These are phyloP conservation scores for Kazachstania taianensis DNA, from an alignment of 805 yeast species.

Conservation along the genomic window DNA sequence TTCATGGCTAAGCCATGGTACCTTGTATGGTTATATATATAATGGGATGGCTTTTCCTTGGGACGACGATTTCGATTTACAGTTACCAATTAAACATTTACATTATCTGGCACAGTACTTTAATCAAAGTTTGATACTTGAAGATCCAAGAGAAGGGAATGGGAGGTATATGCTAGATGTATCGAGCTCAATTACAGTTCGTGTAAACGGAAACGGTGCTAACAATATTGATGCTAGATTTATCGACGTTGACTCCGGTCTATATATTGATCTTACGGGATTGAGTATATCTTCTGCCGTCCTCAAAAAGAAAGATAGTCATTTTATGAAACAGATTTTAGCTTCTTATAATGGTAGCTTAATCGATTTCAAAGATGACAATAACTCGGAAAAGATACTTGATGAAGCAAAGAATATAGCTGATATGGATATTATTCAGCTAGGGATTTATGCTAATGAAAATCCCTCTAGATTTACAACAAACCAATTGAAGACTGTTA, in stretches of 20 bases:
- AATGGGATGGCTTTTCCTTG: conserved; percentile 54
- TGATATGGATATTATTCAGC: conserved; percentile 5
- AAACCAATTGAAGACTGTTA: conserved; percentile 6
- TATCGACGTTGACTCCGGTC: conserved; percentile 59
- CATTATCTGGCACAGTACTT: conserved; percentile 34
- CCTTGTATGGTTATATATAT: conserved; percentile 55
- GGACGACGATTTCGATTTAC: conserved; percentile 61
- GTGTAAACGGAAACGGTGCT: conserved; percentile 46
- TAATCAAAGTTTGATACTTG: conserved; percentile 36
- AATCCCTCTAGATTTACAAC: conserved; percentile 9
- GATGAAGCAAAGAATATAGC: not conserved
- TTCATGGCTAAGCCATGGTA: conserved; percentile 60
- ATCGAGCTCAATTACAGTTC: conserved; percentile 42
- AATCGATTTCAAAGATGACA: not conserved
- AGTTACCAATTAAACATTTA: conserved; percentile 43
- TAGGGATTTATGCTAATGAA: conserved; percentile 8
- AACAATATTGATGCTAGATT: conserved; percentile 67
- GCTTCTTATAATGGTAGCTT: not conserved
- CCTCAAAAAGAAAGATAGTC: conserved; percentile 6
- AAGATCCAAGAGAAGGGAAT: too few species aligned
- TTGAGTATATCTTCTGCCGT: conserved; percentile 36
- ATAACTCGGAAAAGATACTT: not conserved
- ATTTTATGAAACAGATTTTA: conserved; percentile 1
- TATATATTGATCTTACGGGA: conserved; percentile 66
- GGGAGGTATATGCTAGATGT: conserved; percentile 47